These are phyloP conservation scores for Zygnema cylindricum DNA, from an alignment of 139 green algal genomes.

Conservation along the genomic window DNA sequence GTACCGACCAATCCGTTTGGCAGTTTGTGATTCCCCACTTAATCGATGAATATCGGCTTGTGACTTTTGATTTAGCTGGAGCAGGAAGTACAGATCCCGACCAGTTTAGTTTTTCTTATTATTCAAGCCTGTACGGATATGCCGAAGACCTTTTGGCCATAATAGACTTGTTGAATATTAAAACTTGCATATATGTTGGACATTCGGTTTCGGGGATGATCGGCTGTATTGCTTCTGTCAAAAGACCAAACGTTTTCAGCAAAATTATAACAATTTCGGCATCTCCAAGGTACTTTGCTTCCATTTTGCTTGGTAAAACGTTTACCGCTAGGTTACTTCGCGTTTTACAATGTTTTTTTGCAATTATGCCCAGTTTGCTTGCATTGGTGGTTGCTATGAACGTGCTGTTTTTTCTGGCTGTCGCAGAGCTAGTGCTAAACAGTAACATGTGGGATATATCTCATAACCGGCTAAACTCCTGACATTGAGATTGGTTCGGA, in stretches of 20 bases:
- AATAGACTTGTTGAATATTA: conserved; percentile 44
- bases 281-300: conserved; percentile 49
- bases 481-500: no score
- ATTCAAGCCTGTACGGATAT: conserved; percentile 44
- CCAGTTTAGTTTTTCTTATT: conserved; percentile 42
- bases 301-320: conserved; percentile 18
- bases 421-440: no score
- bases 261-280: conserved; percentile 46
- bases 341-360: no score
- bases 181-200: conserved; percentile 56
- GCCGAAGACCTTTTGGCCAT: conserved; percentile 58
- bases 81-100: conserved; percentile 44
- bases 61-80: conserved; percentile 55
- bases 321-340: no score
- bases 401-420: no score
- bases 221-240: conserved; percentile 35
- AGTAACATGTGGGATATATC: no score
- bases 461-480: no score
- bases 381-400: no score
- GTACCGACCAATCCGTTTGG: conserved; percentile 54
- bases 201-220: conserved; percentile 61
- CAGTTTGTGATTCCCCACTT: conserved; percentile 50
- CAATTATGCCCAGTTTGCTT: no score
- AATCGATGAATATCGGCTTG: conserved; percentile 40
- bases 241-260: conserved; percentile 24